Conservation (phyloP, 2,329 filamentous ascomycete genomes). For the Penicillium carneum region DNA sequence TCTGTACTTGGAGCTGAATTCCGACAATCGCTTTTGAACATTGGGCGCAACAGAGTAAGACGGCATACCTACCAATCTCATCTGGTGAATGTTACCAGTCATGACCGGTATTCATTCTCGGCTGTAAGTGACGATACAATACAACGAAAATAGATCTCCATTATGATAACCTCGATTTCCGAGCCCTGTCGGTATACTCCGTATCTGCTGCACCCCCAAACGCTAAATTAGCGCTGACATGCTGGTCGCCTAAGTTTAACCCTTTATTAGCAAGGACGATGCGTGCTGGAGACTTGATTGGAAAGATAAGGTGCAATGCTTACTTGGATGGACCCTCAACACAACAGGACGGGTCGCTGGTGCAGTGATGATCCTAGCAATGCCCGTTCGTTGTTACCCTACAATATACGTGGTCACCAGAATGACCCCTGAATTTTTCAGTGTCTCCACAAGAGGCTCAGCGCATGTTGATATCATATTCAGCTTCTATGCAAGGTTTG, state of each 20-base stretch:
- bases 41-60: background rate
- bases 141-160: background rate
- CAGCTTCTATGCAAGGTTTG: slow-evolving; percentile 10
- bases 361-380: background rate
- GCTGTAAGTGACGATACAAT: slow-evolving; percentile 8
- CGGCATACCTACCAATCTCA: background rate
- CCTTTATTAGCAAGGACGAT: background rate
- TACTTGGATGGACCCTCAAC: slow-evolving; percentile 5
- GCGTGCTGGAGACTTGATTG: background rate
- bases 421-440: background rate
- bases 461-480: slow-evolving; percentile 9
- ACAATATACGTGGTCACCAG: background rate
- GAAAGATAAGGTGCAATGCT: slow-evolving; percentile 15
- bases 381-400: background rate
- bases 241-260: background rate
- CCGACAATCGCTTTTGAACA: background rate
- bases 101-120: slow-evolving; percentile 1
- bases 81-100: slow-evolving; percentile 5
- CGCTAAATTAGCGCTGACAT: slow-evolving; percentile 9
- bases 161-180: slow-evolving; percentile 11
- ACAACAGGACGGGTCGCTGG: background rate
- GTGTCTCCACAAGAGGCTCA: slow-evolving; percentile 16
- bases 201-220: background rate
- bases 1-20: background rate
- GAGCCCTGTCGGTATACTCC: background rate